phyloP scores from a whole-genome alignment of 345 rosid genomes.

The Hevea brasiliensis region DNA sequence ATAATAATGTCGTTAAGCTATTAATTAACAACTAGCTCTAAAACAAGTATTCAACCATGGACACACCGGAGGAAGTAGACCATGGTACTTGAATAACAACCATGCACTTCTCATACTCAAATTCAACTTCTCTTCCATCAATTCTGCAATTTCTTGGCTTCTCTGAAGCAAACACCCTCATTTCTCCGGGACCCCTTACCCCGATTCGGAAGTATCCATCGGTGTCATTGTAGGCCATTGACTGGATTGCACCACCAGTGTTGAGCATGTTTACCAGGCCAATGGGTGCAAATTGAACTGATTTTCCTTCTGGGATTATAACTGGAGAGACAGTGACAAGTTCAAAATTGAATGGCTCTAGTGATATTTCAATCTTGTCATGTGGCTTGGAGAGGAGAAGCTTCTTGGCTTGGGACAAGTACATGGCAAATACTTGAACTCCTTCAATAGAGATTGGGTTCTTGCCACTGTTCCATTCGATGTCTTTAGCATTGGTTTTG shows the following conservation, averaged over 20 bases:
- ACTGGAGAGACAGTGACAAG: slow-evolving; percentile 78
- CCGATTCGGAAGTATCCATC: slow-evolving; percentile 40
- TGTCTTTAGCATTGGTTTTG: slow-evolving; percentile 53
- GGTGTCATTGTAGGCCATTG: slow-evolving; percentile 35
- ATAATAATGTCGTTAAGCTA: background rate
- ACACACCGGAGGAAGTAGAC: slow-evolving; percentile 49
- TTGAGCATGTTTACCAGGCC: slow-evolving; percentile 91
- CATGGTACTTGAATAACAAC: slow-evolving; percentile 61
- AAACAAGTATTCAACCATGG: slow-evolving; percentile 54
- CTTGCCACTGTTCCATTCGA: slow-evolving; percentile 82
- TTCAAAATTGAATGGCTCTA: slow-evolving; percentile 82
- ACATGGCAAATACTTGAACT: slow-evolving; percentile 60
- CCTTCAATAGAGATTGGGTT: slow-evolving; percentile 64
- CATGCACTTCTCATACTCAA: slow-evolving; percentile 54
- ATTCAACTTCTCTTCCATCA: slow-evolving; percentile 56
- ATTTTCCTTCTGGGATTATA: slow-evolving; percentile 36
- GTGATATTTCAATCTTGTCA: slow-evolving; percentile 51
- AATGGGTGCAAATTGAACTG: slow-evolving; percentile 69
- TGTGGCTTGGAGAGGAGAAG: slow-evolving; percentile 52
- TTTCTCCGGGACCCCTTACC: slow-evolving; percentile 71
- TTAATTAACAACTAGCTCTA: slow-evolving; percentile 14
- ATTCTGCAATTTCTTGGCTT: slow-evolving; percentile 63
- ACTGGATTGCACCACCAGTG: slow-evolving; percentile 75
- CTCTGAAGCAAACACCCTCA: slow-evolving; percentile 64
- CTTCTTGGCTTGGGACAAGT: slow-evolving; percentile 67